phyloP scores from a whole-genome alignment of 352 stramenopile genomes.

The Pythium phragmitis region DNA sequence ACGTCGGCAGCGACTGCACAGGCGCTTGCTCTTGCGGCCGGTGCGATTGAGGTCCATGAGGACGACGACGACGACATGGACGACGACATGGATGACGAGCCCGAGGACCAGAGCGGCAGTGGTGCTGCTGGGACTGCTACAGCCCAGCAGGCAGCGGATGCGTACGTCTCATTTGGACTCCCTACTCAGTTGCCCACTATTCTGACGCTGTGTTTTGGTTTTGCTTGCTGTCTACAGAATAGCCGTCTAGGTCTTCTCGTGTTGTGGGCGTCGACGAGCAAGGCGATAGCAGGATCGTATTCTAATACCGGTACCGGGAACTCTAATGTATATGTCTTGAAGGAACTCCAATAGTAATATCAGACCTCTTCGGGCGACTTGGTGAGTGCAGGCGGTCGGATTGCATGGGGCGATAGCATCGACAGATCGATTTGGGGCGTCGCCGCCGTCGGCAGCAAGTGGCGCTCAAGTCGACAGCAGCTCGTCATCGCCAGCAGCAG shows the following conservation, averaged over 20 bases:
- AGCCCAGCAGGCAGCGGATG: conserved; percentile 1
- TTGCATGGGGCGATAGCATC: conserved; percentile 37
- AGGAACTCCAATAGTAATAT: neutral
- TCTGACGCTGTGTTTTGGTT: neutral
- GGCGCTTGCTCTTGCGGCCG: conserved; percentile 13
- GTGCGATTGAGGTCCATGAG: conserved; percentile 24
- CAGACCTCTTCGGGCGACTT: conserved; percentile 10
- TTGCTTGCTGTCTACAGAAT: conserved; percentile 12
- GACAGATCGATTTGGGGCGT: conserved; percentile 34
- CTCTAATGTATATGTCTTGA: neutral
- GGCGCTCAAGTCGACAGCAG: conserved; percentile 58
- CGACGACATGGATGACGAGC: conserved; percentile 8
- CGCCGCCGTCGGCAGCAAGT: conserved; percentile 37
- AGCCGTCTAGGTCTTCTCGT: conserved; percentile 8
- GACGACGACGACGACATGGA: conserved; percentile 27
- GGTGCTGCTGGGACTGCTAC: neutral
- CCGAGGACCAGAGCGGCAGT: conserved; percentile 4
- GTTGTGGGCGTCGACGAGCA: neutral
- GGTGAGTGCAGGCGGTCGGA: conserved; percentile 17
- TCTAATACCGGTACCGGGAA: neutral
- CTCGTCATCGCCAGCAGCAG: conserved; percentile 41
- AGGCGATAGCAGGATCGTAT: conserved; percentile 1
- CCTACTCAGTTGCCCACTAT: neutral
- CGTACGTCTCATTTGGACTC: conserved; percentile 9
- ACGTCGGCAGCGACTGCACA: neutral